Evolutionary conservation across 768 basidiomycete species (phyloP).

Genomic region (Neoboletus brunneissimus): DNA sequence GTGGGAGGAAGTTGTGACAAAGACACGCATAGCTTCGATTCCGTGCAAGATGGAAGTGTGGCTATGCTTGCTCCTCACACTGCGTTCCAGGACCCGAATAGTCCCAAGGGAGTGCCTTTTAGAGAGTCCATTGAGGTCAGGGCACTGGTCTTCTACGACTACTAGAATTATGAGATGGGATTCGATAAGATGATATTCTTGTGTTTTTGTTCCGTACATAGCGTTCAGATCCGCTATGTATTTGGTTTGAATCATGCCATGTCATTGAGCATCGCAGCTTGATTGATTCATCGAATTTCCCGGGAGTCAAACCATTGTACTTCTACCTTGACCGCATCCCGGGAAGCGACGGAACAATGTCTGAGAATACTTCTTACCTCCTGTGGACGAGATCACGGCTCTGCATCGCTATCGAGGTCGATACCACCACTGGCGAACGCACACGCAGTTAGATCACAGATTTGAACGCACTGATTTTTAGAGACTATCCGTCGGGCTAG

Average conservation of each 20-base stretch:
- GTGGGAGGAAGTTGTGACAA: neutral
- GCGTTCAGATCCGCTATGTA: neutral
- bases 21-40: constrained; percentile 29
- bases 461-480: neutral
- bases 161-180: neutral
- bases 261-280: neutral
- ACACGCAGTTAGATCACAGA: too few species aligned
- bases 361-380: neutral
- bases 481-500: too few species aligned
- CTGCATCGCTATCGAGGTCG: too few species aligned
- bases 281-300: neutral
- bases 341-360: neutral
- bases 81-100: constrained; percentile 35
- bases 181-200: neutral
- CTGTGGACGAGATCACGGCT: neutral
- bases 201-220: neutral
- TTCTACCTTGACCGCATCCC: neutral
- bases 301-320: neutral
- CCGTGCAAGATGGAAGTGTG: constrained; percentile 34
- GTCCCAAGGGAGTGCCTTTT: constrained; percentile 27
- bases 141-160: constrained; percentile 36
- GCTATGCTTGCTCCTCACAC: constrained; percentile 35
- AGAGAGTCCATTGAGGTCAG: constrained; percentile 37
- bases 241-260: too few species aligned
- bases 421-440: neutral